Percentiles rank a stretch among this genome's conserved stretches.
These are phyloP conservation scores for Trichoderma gracile DNA, from an alignment of 2,329 filamentous ascomycete species.

Conservation along the genomic window DNA sequence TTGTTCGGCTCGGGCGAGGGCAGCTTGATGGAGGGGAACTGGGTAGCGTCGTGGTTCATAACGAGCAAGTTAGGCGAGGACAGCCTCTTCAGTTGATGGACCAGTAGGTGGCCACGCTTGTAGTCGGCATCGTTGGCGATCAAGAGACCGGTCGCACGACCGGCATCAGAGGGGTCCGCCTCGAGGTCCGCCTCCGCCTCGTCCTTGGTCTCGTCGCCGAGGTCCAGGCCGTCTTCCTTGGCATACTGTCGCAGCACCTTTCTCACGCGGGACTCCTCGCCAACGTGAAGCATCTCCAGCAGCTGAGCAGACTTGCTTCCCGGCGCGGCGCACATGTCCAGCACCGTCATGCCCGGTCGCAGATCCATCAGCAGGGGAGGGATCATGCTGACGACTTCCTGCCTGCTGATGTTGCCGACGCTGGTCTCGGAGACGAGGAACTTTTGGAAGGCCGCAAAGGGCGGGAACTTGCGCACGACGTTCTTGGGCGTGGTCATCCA, in stretches of 20 bases:
- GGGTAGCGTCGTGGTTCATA: slow-evolving; percentile 95
- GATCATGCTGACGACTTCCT: slow-evolving; percentile 99
- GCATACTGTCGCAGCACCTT: slow-evolving; percentile 67
- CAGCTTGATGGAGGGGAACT: slow-evolving; percentile 92
- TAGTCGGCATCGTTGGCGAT: slow-evolving; percentile 97
- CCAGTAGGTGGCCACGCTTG: slow-evolving; percentile 93
- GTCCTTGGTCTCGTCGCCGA: slow-evolving; percentile 50
- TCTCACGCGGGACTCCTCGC: slow-evolving; percentile 83
- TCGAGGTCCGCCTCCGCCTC: slow-evolving; percentile 55
- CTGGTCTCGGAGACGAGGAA: slow-evolving; percentile 97
- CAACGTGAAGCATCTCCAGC: slow-evolving; percentile 88
- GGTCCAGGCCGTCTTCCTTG: slow-evolving; percentile 58
- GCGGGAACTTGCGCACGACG: slow-evolving; percentile 87
- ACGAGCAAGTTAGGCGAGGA: slow-evolving; percentile 96
- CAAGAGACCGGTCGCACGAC: slow-evolving; percentile 84
- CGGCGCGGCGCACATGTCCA: slow-evolving; percentile 95
- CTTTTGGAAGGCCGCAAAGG: slow-evolving; percentile 94
- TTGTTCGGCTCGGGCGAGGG: slow-evolving; percentile 56
- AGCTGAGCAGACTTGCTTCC: slow-evolving; percentile 97
- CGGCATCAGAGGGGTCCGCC: slow-evolving; percentile 69
- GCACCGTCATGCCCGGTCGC: slow-evolving; percentile 83
- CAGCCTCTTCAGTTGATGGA: slow-evolving; percentile 95
- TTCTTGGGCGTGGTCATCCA: slow-evolving; percentile 98
- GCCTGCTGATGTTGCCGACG: slow-evolving; percentile 94
- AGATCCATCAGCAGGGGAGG: slow-evolving; percentile 92